Conservation (phyloP, 1,284 basidiomycete species). For the Cryptococcus deneoformans region DNA sequence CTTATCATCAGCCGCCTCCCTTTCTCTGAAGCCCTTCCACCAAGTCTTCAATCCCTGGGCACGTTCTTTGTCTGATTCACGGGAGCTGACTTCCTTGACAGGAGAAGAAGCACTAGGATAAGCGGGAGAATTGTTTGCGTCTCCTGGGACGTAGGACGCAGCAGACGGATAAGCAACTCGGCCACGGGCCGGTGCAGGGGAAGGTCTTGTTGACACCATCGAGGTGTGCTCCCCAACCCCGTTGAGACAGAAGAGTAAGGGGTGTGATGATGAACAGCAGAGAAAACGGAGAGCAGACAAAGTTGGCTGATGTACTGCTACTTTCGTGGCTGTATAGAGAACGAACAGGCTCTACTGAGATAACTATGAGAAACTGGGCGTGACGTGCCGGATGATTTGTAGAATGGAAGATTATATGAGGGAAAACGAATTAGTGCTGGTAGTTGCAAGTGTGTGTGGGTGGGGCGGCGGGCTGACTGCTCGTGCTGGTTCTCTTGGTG, state of each 20-base stretch:
- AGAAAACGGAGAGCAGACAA: too few relatives aligned
- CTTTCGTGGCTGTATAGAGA: too few relatives aligned
- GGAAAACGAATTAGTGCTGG: too few relatives aligned
- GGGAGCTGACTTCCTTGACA: conserved; percentile 17
- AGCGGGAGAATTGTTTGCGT: conserved; percentile 25
- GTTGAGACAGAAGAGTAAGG: not conserved
- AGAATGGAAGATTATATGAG: too few relatives aligned
- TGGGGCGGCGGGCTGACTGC: not conserved
- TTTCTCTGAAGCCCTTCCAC: conserved; percentile 60
- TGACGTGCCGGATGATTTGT: too few relatives aligned
- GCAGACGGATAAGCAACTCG: conserved; percentile 41
- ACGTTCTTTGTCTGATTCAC: conserved; percentile 31
- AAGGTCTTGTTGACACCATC: conserved; percentile 45
- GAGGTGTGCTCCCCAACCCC: not conserved
- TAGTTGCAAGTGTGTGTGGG: not conserved
- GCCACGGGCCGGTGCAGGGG: conserved; percentile 26
- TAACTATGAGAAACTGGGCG: too few relatives aligned
- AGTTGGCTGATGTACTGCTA: too few relatives aligned
- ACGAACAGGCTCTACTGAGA: too few relatives aligned
- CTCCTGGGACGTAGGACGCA: conserved; percentile 36
- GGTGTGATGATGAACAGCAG: too few relatives aligned
- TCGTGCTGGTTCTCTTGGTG: too few relatives aligned
- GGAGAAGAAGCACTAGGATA: conserved; percentile 19
- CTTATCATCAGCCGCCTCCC: conserved; percentile 47
- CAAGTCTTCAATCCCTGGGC: conserved; percentile 59